A percentile compares a stretch with the other conserved stretches of the same genome.
Conservation (phyloP, 2,329 filamentous ascomycete species). For the Pezicula rhizophila region DNA sequence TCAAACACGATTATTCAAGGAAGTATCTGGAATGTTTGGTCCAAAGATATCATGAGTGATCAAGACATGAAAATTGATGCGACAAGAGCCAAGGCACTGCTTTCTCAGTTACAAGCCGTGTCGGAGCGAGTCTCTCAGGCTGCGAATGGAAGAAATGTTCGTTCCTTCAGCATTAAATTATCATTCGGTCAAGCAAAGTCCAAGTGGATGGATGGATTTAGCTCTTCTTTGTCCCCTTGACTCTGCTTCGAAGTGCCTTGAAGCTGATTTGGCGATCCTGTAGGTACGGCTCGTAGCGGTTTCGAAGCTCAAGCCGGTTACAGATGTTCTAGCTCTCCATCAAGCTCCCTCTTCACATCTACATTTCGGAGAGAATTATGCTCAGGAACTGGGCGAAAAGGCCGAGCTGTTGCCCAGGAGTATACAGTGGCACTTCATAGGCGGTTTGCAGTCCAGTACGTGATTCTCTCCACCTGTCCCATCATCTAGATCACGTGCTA, state of each 20-base stretch:
- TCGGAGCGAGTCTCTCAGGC: conserved; percentile 50
- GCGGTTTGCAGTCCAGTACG: conserved; percentile 73
- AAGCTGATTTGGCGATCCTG: conserved; percentile 12
- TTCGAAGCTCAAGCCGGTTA: conserved; percentile 90
- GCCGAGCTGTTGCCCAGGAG: conserved; percentile 67
- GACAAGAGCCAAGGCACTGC: conserved; percentile 53
- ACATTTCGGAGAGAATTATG: conserved; percentile 97
- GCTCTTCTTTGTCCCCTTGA: too few species aligned
- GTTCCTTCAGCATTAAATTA: conserved; percentile 19
- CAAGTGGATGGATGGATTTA: too few species aligned
- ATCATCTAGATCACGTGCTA: background rate
- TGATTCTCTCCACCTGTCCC: conserved; percentile 5
- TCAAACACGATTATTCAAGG: too few species aligned
- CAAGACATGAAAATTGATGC: conserved; percentile 54
- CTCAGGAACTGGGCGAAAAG: conserved; percentile 84
- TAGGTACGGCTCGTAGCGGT: conserved; percentile 86
- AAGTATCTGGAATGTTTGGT: too few species aligned
- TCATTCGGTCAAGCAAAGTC: background rate
- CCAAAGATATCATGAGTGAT: background rate
- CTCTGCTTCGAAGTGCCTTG: conserved; percentile 3
- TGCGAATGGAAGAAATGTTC: conserved; percentile 48
- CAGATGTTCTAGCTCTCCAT: conserved; percentile 83
- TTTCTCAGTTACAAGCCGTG: conserved; percentile 56
- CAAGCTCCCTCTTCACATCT: conserved; percentile 50
- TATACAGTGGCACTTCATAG: conserved; percentile 95